phyloP scores from a whole-genome alignment of 768 basidiomycete genomes.

The Austroboletus eburneus region DNA sequence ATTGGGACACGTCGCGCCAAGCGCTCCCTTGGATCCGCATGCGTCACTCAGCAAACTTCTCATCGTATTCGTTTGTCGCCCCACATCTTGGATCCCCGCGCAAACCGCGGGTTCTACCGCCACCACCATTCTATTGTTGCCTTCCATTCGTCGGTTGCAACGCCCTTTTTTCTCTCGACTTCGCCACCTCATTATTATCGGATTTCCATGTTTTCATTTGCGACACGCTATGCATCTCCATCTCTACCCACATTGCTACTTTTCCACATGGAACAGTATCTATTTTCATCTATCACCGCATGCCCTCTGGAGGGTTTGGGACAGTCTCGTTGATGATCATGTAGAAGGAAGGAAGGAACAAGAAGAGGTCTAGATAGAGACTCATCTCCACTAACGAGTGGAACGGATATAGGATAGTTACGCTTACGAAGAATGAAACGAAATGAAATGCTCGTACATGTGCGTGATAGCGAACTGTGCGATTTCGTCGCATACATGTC shows the following conservation, averaged over 20 bases:
- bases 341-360: slow-evolving; percentile 9
- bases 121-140: slow-evolving; percentile 1
- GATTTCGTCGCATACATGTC: background rate
- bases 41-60: slow-evolving; percentile 17
- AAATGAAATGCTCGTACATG: slow-evolving; percentile 37
- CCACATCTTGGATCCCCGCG: slow-evolving; percentile 19
- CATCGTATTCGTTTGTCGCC: slow-evolving; percentile 11
- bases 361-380: slow-evolving; percentile 13
- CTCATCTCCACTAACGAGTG: slow-evolving; percentile 11
- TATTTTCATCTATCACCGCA: slow-evolving; percentile 27
- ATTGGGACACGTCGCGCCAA: slow-evolving; percentile 24
- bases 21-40: slow-evolving; percentile 20
- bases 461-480: slow-evolving; percentile 6
- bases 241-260: slow-evolving; percentile 26
- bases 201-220: slow-evolving; percentile 20
- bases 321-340: slow-evolving; percentile 9
- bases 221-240: slow-evolving; percentile 23
- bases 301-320: slow-evolving; percentile 26
- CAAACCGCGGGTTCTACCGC: slow-evolving; percentile 10
- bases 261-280: slow-evolving; percentile 22
- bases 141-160: slow-evolving; percentile 5
- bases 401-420: slow-evolving; percentile 24
- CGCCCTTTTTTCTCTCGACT: slow-evolving; percentile 16
- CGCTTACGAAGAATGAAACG: slow-evolving; percentile 38
- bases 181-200: slow-evolving; percentile 27